Percentiles rank a stretch among this genome's conserved stretches.
Evolutionary conservation across 257 asterid genomes (phyloP).

Genomic region (Osmanthus fragrans): DNA sequence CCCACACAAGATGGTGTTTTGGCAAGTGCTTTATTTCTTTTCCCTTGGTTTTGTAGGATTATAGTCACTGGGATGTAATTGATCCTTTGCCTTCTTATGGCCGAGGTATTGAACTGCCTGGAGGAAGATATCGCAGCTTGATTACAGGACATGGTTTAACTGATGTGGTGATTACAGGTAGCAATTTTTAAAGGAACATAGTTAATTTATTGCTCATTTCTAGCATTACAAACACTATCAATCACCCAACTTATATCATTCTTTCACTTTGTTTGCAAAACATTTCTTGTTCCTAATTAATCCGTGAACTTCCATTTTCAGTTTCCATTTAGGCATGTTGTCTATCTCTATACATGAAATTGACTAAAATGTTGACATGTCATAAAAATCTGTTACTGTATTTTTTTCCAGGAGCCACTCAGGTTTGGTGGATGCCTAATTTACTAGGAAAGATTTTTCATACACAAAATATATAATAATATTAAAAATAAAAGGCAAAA

Average conservation of each 20-base stretch:
- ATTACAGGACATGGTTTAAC: conserved; percentile 55
- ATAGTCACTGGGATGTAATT: conserved; percentile 57
- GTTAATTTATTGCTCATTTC: neutral
- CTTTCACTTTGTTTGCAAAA: neutral
- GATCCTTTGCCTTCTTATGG: conserved; percentile 82
- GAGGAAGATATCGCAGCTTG: conserved; percentile 70
- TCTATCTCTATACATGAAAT: neutral
- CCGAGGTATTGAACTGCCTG: conserved; percentile 55
- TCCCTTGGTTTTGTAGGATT: conserved; percentile 44
- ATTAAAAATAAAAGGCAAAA: too few relatives aligned
- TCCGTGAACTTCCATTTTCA: neutral
- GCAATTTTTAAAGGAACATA: neutral
- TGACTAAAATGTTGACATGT: neutral
- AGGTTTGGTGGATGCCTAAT: too few relatives aligned
- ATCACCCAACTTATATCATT: neutral
- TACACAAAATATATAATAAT: too few relatives aligned
- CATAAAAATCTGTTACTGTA: too few relatives aligned
- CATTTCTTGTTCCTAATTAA: neutral
- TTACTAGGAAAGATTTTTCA: too few relatives aligned
- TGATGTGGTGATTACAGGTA: conserved; percentile 77
- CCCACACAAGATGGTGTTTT: too few relatives aligned
- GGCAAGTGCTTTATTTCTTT: neutral
- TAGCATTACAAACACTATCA: neutral
- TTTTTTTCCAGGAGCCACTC: too few relatives aligned
- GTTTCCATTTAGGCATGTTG: neutral